Evolutionary conservation across 768 basidiomycete genomes (phyloP).

Genomic region (Lactarius sanguifluus): DNA sequence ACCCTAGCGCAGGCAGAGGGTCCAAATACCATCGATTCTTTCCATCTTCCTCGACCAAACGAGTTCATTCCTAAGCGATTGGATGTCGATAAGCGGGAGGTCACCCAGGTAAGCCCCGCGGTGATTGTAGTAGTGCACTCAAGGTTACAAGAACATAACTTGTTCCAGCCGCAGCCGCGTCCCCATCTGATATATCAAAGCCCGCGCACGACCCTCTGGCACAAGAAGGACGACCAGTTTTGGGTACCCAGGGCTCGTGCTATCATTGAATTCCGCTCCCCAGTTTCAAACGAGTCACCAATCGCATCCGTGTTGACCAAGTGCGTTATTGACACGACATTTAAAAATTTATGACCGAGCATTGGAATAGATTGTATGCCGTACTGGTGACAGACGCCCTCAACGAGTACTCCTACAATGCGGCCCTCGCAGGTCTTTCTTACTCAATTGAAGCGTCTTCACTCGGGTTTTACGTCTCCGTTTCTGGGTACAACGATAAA

Average conservation of each 20-base stretch:
- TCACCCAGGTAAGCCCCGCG: slow-evolving; percentile 50
- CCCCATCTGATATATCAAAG: slow-evolving; percentile 78
- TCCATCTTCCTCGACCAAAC: slow-evolving; percentile 83
- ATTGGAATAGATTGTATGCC: slow-evolving; percentile 61
- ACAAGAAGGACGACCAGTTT: slow-evolving; percentile 97
- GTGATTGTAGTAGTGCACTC: background rate
- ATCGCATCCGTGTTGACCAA: slow-evolving; percentile 72
- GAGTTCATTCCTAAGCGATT: slow-evolving; percentile 88
- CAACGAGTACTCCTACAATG: slow-evolving; percentile 89
- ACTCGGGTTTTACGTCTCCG: slow-evolving; percentile 64
- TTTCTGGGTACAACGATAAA: slow-evolving; percentile 93
- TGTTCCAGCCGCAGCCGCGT: slow-evolving; percentile 61
- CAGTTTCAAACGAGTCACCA: slow-evolving; percentile 59
- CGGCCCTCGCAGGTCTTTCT: slow-evolving; percentile 83
- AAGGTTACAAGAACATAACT: background rate
- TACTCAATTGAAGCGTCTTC: slow-evolving; percentile 65
- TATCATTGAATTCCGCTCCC: slow-evolving; percentile 72
- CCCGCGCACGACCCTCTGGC: slow-evolving; percentile 75
- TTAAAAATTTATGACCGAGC: slow-evolving; percentile 3
- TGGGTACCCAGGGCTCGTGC: slow-evolving; percentile 90
- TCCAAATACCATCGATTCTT: slow-evolving; percentile 61
- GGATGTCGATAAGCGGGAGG: slow-evolving; percentile 74
- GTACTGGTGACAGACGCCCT: slow-evolving; percentile 88
- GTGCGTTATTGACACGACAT: slow-evolving; percentile 38
- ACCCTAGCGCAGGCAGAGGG: slow-evolving; percentile 52